Conservation (phyloP, 192 early-diverging fungal genomes). For the Neocallimastix lanati region DNA sequence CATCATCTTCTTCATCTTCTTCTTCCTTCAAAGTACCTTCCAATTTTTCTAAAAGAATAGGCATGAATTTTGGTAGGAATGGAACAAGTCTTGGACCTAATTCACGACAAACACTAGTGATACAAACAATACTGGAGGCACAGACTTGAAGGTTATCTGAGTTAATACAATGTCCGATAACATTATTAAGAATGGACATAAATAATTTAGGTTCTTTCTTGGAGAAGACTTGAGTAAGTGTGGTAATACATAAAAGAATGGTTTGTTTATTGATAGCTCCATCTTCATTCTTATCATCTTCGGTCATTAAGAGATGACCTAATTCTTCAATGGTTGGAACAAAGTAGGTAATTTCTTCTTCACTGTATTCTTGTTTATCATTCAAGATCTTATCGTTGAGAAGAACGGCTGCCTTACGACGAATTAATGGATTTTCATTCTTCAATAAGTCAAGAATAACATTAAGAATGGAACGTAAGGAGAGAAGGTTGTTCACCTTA, state of each 20-base stretch:
- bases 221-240: conserved; percentile 1
- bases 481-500: conserved; percentile 55
- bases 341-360: conserved; percentile 20
- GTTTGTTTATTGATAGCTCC: conserved; percentile 7
- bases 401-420: conserved; percentile 54
- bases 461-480: conserved; percentile 53
- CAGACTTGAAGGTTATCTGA: conserved; percentile 7
- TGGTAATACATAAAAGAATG: conserved; percentile 9
- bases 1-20: background rate
- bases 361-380: conserved; percentile 20
- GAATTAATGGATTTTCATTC: conserved; percentile 24
- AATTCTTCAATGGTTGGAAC: conserved; percentile 27
- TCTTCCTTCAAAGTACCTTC: background rate
- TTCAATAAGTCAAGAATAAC: conserved; percentile 37
- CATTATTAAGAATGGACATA: background rate
- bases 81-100: conserved; percentile 64
- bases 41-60: conserved; percentile 31
- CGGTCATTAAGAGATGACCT: conserved; percentile 10
- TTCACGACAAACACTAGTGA: conserved; percentile 26
- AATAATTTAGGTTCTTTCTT: background rate
- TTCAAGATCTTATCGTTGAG: conserved; percentile 46
- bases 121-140: conserved; percentile 19
- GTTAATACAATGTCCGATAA: background rate
- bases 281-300: conserved; percentile 13
- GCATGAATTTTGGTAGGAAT: conserved; percentile 67